A percentile compares a stretch with the other conserved stretches of the same genome.
Evolutionary conservation across 768 basidiomycete genomes (phyloP).

Genomic region (Mycena pura): DNA sequence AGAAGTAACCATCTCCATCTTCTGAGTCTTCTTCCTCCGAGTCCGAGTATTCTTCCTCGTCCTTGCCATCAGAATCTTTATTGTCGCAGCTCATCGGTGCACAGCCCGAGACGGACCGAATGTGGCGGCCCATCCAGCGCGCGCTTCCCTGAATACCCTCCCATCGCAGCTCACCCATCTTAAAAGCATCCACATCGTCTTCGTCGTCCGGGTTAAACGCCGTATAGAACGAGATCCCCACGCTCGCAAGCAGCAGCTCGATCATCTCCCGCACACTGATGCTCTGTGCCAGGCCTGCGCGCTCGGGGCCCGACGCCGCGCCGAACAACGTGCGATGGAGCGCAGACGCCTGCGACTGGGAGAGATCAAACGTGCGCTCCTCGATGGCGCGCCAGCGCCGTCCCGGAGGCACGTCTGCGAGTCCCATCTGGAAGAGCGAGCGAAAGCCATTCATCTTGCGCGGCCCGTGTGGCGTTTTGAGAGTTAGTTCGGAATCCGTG

Average conservation of each 20-base stretch:
- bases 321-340: slow-evolving; percentile 8
- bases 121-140: slow-evolving; percentile 7
- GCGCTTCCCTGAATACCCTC: slow-evolving; percentile 13
- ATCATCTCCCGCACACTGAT: slow-evolving; percentile 9
- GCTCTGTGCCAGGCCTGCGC: not conserved
- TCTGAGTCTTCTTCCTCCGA: not conserved
- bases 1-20: not conserved
- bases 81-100: not conserved
- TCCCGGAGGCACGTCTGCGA: slow-evolving; percentile 9
- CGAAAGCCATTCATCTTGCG: slow-evolving; percentile 15
- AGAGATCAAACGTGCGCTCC: slow-evolving; percentile 4
- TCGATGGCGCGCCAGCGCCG: slow-evolving; percentile 16
- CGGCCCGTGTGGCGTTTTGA: not conserved
- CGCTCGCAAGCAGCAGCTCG: slow-evolving; percentile 7
- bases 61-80: not conserved
- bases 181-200: not conserved
- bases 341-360: not conserved
- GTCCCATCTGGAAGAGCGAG: slow-evolving; percentile 9
- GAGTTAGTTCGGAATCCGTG: not conserved
- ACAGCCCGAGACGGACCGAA: not conserved
- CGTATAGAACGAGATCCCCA: slow-evolving; percentile 5
- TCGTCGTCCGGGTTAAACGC: not conserved
- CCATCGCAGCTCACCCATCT: slow-evolving; percentile 2
- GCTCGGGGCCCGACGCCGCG: not conserved
- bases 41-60: not conserved